Base-by-base conservation (phyloP, 1,284 basidiomycete species). In the Malassezia equina region DNA sequence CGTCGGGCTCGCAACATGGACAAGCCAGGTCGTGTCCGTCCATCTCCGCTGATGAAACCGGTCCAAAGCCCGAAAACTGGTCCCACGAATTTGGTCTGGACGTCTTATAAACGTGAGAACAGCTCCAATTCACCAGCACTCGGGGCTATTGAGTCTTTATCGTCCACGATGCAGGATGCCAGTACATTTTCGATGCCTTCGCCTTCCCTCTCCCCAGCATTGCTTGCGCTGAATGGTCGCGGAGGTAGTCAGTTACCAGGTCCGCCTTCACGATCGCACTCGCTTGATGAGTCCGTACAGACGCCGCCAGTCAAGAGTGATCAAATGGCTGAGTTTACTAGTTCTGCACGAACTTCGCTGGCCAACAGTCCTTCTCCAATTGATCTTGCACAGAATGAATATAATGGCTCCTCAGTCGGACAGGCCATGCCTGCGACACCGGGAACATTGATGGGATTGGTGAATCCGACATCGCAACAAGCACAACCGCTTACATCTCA, bases 11-110 rank as follows among this genome's bases (percentile, higher is more conserved):
- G 27, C 12, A 32, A 15, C 17, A 19, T 3, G 23, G 43, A 29
- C 2, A 41, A 40, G 28, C n/a, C 33, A 15, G 15, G 11, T 15
- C 47, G 47, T 8, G 63, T 65, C 4, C 60, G 71, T 11, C 68
- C 71, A 1, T 71, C 67, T 19, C 71, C 71, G 1, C 46, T 74
- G 33, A 67, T 71, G 46, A 74, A 74, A 59, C 70, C 71, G 1
- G 58, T 61, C 1, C 47, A 58, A 11, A 60, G 64, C 1, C 59
- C 57, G 17, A 59, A 51, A 21, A 7, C 28, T 21, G 31, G 34
- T 1, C 28, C 46, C 1, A 31, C 23, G 12, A 27, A 19, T 8
- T 17, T 23, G 15, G 47, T 45, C 25, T 55, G 53, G 53, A 7
- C 11, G 4, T 34, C 36, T 1, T 31, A 34, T 12, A 43, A 33